Evolutionary conservation across 495 filamentous ascomycete genomes (phyloP).

Genomic region (Penicillium atrosanguineum): DNA sequence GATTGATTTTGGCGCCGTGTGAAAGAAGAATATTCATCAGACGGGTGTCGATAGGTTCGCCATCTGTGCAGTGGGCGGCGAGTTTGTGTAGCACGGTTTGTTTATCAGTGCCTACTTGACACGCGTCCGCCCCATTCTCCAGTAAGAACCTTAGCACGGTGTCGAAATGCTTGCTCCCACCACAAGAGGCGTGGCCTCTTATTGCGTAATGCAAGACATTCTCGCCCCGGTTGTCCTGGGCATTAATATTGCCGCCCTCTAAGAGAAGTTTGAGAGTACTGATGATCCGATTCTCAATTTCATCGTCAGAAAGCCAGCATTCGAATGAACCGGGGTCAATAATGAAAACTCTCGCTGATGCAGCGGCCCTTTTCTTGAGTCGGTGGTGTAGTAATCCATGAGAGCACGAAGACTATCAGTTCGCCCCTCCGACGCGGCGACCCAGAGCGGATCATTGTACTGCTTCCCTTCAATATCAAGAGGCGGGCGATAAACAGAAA

Average conservation of each 20-base stretch:
- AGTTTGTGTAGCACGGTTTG: conserved; percentile 6
- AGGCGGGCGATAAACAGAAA: too few species aligned
- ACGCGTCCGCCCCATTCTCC: conserved; percentile 10
- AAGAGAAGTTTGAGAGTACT: conserved; percentile 10
- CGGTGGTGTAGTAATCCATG: too few species aligned
- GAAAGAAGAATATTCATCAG: conserved; percentile 9
- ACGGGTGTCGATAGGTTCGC: conserved; percentile 6
- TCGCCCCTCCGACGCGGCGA: too few species aligned
- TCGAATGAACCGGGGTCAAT: not conserved
- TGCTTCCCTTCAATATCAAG: too few species aligned
- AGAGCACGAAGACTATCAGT: too few species aligned
- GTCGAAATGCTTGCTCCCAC: conserved; percentile 2
- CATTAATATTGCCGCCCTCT: conserved; percentile 7
- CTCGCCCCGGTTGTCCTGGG: conserved; percentile 4
- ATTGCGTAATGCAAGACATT: not conserved
- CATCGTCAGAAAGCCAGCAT: conserved; percentile 4
- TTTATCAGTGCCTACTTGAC: not conserved
- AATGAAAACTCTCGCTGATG: not conserved
- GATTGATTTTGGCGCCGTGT: conserved; percentile 15
- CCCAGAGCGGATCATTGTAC: too few species aligned
- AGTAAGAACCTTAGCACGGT: conserved; percentile 5
- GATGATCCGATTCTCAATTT: conserved; percentile 2
- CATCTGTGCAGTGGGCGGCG: conserved; percentile 2
- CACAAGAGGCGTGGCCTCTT: conserved; percentile 1
- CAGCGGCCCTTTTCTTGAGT: too few species aligned